Evolutionary conservation across 2,329 filamentous ascomycete species (phyloP), one percentile per base, ranked within the genome.

Genomic region (Plectosphaerella sp.): DNA sequence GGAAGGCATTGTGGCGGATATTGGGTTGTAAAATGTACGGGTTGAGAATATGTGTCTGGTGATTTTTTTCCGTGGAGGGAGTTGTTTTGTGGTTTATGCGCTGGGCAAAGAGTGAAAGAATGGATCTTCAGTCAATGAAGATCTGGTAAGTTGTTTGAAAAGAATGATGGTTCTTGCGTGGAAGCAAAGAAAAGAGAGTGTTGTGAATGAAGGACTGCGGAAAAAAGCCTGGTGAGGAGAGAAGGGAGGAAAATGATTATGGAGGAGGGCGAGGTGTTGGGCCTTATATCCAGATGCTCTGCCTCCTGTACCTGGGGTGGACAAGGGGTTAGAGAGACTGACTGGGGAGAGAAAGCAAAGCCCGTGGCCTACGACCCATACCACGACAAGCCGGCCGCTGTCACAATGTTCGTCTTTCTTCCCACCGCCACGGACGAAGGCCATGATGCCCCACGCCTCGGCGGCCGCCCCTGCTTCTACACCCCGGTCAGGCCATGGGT

Each of bases 1-100:
- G 37, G 57, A 59, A 58, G 59, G 54, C 60, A 62, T 62, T 51
- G 56, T 59, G 39, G 33, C 47, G 16, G 46, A 11, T 15, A 15
- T 45, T 45, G 3, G 43, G 5, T 45, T 18, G 3, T 25, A 14
- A 33, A 22, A 28, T 9, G 43, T 24, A 46, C 20, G 43, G 8
- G 22, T 20, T 22, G 42, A 25, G 37, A 35, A 20, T 48, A 16
- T 48, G 41, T 43, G n/a, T 18, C n/a, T 47, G 28, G 28, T 37
- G 35, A 33, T 12, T 48, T 25, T 25, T 39, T 48, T 48, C 14
- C 25, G 33, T 24, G 35, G 46, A 48, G 28, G n/a, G 28, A 22
- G 47, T 41, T 48, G 36, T 20, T 22, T 37, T 3, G 47, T 41
- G 41, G 36, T 20, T 22, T 37, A 36, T 37, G 45, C 24, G 11